Evolutionary conservation across 768 basidiomycete genomes (phyloP).

Genomic region (Tephrocybe sp.): DNA sequence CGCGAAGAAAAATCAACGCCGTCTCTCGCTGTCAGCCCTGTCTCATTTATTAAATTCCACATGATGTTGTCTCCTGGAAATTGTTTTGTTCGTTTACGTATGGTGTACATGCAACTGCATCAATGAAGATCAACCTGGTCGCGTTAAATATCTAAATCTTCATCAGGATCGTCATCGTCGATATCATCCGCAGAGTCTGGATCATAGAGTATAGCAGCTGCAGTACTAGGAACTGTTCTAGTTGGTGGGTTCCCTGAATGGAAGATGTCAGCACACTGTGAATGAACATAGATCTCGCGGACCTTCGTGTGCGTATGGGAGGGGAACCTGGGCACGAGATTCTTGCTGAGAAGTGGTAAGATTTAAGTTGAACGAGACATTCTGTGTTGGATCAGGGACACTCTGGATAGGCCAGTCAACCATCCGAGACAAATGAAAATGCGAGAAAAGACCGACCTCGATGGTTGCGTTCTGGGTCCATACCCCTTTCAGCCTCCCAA

Average conservation of each 20-base stretch:
- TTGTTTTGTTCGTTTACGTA: not conserved
- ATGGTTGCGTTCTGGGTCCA: slow-evolving; percentile 34
- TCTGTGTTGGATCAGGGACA: slow-evolving; percentile 58
- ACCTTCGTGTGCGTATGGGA: slow-evolving; percentile 92
- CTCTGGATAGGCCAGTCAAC: slow-evolving; percentile 18
- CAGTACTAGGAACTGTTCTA: slow-evolving; percentile 16
- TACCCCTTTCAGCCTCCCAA: slow-evolving; percentile 51
- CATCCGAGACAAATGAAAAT: not conserved
- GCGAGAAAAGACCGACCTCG: slow-evolving; percentile 28
- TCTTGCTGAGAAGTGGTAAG: slow-evolving; percentile 81
- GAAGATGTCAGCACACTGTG: not conserved
- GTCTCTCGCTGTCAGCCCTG: slow-evolving; percentile 30
- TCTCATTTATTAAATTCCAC: slow-evolving; percentile 21
- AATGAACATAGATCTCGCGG: slow-evolving; percentile 8
- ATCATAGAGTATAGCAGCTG: slow-evolving; percentile 74
- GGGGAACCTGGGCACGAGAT: slow-evolving; percentile 75
- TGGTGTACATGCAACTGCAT: not conserved
- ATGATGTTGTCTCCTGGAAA: not conserved
- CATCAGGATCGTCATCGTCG: slow-evolving; percentile 95
- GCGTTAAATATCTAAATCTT: slow-evolving; percentile 79
- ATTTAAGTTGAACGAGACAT: slow-evolving; percentile 83
- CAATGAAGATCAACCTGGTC: not conserved
- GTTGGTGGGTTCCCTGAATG: slow-evolving; percentile 31
- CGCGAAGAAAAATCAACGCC: slow-evolving; percentile 20
- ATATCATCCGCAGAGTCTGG: slow-evolving; percentile 94